Evolutionary conservation across 306 rosid species (phyloP), one percentile per base, ranked within the genome.

Genomic region (Prunus campanulata): DNA sequence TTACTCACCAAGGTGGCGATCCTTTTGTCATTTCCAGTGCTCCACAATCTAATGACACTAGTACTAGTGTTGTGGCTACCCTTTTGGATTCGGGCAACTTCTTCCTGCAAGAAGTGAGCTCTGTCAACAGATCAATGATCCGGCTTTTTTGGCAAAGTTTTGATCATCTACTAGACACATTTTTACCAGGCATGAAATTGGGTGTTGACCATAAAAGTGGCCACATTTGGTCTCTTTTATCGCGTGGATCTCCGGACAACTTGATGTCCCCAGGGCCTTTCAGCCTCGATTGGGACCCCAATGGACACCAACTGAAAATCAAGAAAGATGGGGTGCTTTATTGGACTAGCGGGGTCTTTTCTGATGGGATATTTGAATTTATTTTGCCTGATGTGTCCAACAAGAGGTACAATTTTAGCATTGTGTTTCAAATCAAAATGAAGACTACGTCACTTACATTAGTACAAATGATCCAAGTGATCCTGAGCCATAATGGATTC

Each of bases 11-110:
- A 77, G 49, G 25, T 71, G n/a, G 11, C 1, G 12, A 81, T 22
- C 74, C 81, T n/a, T 27, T 62, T 15, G 60, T 78, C 19, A 47
- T 85, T 1, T 72, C 32, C 60, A 55, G 77, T 14, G 4, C 81
- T 60, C 42, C 82, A 60, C 1, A 2, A 56, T n/a, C 61, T 60
- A 25, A 61, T 61, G 3, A 6, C 14, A 46, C 13, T 66, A 47
- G 51, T 24, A 46, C 25, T n/a, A 49, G 35, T 8, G 2, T 69
- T 60, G 16, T 11, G 22, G 84, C 80, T n/a, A 74, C 74, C 0
- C 22, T 84, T 11, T 69, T 80, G 20, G 78, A 80, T 57, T 55
- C 74, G 0, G 83, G 83, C 3, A 81, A 84, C 48, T 81, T 84
- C 60, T 76, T 70, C 66, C 66, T 84, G 11, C 69, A 44, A 47